A percentile compares a stretch with the other conserved stretches of the same genome.
phyloP scores from a whole-genome alignment of 2,329 filamentous ascomycete genomes.

The Cladobotryum protrusum region DNA sequence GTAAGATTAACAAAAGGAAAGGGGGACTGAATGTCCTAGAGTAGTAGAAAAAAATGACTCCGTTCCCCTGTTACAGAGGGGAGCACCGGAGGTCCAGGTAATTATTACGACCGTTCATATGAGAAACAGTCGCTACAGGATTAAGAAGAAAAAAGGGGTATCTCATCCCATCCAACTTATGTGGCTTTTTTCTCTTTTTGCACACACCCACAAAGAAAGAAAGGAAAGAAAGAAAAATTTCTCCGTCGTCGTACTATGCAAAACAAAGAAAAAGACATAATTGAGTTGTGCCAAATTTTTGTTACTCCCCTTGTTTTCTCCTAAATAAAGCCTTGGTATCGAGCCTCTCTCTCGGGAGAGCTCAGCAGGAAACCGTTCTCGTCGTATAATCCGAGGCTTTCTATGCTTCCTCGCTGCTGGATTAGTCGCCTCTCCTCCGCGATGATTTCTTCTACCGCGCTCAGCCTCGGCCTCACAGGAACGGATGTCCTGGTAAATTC shows the following conservation, averaged over 20 bases:
- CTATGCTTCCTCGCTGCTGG: conserved; percentile 24
- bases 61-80: background rate
- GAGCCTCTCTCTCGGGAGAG: conserved; percentile 32
- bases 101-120: background rate
- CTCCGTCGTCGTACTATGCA: no score
- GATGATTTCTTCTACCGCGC: conserved; percentile 22
- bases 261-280: no score
- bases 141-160: conserved; percentile 5
- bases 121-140: conserved; percentile 1
- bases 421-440: conserved; percentile 18
- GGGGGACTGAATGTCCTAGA: conserved; percentile 15
- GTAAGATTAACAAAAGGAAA: conserved; percentile 12
- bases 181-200: no score
- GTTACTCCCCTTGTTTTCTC: background rate
- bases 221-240: no score
- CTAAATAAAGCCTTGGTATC: conserved; percentile 5
- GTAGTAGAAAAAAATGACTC: background rate
- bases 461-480: conserved; percentile 17
- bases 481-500: background rate
- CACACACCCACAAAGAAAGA: background rate
- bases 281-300: no score
- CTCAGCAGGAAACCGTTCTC: conserved; percentile 39
- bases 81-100: background rate
- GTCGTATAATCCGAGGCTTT: conserved; percentile 40
- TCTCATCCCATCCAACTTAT: background rate